A percentile compares a stretch with the other conserved stretches of the same genome.
phyloP scores from a whole-genome alignment of 2,329 filamentous ascomycete genomes.

The Cladophialophora bantiana region DNA sequence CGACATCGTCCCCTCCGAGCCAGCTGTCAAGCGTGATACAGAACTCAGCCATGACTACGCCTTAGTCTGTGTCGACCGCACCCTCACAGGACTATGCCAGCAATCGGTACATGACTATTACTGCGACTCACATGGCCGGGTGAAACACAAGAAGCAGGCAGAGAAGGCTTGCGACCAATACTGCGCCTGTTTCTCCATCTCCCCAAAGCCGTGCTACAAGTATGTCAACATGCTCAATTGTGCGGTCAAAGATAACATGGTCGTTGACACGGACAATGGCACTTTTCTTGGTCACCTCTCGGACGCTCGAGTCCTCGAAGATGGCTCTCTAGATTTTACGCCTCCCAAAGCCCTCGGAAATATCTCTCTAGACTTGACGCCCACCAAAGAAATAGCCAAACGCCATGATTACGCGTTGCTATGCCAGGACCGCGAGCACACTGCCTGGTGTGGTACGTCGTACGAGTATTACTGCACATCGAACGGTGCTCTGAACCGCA shows the following conservation, averaged over 20 bases:
- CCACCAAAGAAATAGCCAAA: constrained; percentile 1
- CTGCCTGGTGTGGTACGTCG: not conserved
- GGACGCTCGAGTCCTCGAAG: constrained; percentile 5
- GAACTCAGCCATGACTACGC: constrained; percentile 2
- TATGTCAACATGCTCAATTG: not conserved
- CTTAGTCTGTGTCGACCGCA: constrained; percentile 5
- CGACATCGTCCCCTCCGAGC: not conserved
- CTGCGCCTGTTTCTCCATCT: constrained; percentile 12
- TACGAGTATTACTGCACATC: not conserved
- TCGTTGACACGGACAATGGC: constrained; percentile 6
- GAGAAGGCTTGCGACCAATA: not conserved
- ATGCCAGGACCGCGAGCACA: not conserved
- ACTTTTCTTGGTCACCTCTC: constrained; percentile 10
- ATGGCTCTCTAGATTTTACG: not conserved
- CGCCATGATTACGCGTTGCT: not conserved
- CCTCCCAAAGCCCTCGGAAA: not conserved
- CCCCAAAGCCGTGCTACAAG: not conserved
- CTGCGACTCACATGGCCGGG: not conserved
- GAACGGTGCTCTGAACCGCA: not conserved
- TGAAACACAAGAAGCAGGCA: not conserved
- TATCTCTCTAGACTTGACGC: not conserved
- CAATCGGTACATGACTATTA: not conserved
- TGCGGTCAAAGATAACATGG: not conserved
- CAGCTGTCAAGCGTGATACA: not conserved
- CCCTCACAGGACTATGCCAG: not conserved